A percentile compares a stretch with the other conserved stretches of the same genome.
These are phyloP conservation scores for Cyberlindnera japonica DNA, from an alignment of 805 yeast genomes.

Conservation along the genomic window DNA sequence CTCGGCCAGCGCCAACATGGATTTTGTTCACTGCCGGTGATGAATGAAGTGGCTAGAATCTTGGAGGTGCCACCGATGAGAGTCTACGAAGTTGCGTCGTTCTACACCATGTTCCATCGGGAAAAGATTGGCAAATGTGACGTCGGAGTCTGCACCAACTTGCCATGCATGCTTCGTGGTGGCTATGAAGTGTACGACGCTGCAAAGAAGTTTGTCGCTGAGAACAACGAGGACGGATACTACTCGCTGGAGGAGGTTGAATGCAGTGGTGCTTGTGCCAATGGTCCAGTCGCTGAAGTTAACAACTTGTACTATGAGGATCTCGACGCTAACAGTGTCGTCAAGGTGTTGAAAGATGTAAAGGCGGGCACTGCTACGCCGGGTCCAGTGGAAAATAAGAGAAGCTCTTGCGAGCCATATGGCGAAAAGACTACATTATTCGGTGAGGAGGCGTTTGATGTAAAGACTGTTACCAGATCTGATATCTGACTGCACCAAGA, in stretches of 20 bases:
- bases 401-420: conserved; percentile 74
- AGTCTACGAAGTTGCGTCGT: conserved; percentile 89
- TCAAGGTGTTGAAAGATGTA: conserved; percentile 56
- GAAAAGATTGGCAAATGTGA: conserved; percentile 82
- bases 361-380: conserved; percentile 56
- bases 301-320: conserved; percentile 85
- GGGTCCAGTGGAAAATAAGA: conserved; percentile 65
- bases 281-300: conserved; percentile 84
- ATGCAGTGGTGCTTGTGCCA: conserved; percentile 89
- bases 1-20: conserved; percentile 87
- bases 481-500: conserved; percentile 45
- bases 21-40: conserved; percentile 78
- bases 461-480: conserved; percentile 65
- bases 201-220: conserved; percentile 54
- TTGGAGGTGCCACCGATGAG: conserved; percentile 92
- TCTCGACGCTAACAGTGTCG: conserved; percentile 63
- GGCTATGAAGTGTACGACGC: conserved; percentile 77
- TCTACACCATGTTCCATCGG: conserved; percentile 88
- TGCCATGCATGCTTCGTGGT: conserved; percentile 84
- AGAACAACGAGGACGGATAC: conserved; percentile 68
- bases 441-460: conserved; percentile 60
- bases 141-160: conserved; percentile 83
- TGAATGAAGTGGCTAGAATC: conserved; percentile 84
- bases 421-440: conserved; percentile 63
- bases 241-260: conserved; percentile 87